Evolutionary conservation across 495 filamentous ascomycete species (phyloP).

Genomic region (Talaromyces stipitatus): DNA sequence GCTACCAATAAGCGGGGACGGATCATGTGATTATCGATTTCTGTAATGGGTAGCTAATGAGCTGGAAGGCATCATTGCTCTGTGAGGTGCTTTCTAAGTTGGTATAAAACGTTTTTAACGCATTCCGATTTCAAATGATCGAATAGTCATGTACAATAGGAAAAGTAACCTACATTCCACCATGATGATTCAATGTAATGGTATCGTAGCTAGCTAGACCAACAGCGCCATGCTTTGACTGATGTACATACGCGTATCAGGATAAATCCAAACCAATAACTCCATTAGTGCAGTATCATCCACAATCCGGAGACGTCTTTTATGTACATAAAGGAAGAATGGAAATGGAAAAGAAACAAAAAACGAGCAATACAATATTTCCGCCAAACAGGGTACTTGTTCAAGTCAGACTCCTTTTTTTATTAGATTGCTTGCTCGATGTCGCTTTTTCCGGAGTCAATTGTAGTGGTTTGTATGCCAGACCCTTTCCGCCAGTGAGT

Average conservation of each 20-base stretch:
- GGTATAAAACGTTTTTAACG: too few species aligned
- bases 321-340: background rate
- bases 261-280: background rate
- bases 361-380: too few species aligned
- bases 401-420: background rate
- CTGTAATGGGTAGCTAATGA: too few species aligned
- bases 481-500: conserved; percentile 30
- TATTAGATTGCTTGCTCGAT: background rate
- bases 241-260: background rate
- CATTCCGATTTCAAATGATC: too few species aligned
- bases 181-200: background rate
- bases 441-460: conserved; percentile 20
- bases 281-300: background rate
- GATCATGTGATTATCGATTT: background rate
- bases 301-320: background rate
- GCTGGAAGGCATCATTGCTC: too few species aligned
- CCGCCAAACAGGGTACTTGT: background rate
- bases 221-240: conserved; percentile 4
- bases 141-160: too few species aligned
- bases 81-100: too few species aligned
- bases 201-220: background rate
- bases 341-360: background rate
- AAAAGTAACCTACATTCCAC: background rate
- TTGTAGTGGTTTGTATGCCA: conserved; percentile 35
- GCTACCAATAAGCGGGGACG: background rate